These are phyloP conservation scores for Chrysanthemum lavandulifolium DNA, from an alignment of 129 eudicot species.

Conservation along the genomic window DNA sequence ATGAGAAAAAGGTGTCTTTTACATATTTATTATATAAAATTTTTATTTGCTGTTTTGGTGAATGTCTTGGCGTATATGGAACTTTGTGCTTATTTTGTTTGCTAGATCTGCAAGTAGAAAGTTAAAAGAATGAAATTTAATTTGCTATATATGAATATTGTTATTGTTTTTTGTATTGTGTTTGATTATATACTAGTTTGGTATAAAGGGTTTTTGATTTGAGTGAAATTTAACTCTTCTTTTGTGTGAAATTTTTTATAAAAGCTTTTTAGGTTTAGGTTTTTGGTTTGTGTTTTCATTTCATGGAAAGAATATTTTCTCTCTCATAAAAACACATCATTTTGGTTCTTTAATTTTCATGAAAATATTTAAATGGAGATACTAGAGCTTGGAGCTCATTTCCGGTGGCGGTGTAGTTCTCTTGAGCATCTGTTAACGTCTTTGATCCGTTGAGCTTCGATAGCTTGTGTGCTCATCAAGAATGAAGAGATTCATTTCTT, in stretches of 20 bases:
- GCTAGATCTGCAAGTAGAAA: slow-evolving; percentile 85
- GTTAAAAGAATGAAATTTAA: slow-evolving; percentile 19
- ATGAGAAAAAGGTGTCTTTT: too few species aligned
- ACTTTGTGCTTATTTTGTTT: slow-evolving; percentile 52
- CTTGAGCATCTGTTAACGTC: not conserved
- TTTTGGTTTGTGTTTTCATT: not conserved
- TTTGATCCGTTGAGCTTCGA: not conserved
- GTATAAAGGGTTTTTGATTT: slow-evolving; percentile 19
- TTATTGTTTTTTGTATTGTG: slow-evolving; percentile 16
- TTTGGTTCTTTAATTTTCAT: not conserved
- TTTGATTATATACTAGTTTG: slow-evolving; percentile 2
- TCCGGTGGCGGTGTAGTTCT: not conserved
- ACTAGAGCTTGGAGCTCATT: not conserved
- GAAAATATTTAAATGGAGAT: not conserved
- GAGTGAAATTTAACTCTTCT: slow-evolving; percentile 7
- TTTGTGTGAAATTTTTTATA: slow-evolving; percentile 8
- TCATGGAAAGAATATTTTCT: not conserved
- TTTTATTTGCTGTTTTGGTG: slow-evolving; percentile 54
- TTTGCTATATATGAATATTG: slow-evolving; percentile 35
- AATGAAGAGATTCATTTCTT: not conserved
- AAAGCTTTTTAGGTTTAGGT: not conserved
- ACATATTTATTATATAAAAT: slow-evolving; percentile 12
- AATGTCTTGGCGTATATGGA: slow-evolving; percentile 62
- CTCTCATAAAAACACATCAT: not conserved
- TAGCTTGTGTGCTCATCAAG: not conserved